A percentile compares a stretch with the other conserved stretches of the same genome.
Evolutionary conservation across 164 flowering plant genomes (phyloP).

Genomic region (Sedum album): DNA sequence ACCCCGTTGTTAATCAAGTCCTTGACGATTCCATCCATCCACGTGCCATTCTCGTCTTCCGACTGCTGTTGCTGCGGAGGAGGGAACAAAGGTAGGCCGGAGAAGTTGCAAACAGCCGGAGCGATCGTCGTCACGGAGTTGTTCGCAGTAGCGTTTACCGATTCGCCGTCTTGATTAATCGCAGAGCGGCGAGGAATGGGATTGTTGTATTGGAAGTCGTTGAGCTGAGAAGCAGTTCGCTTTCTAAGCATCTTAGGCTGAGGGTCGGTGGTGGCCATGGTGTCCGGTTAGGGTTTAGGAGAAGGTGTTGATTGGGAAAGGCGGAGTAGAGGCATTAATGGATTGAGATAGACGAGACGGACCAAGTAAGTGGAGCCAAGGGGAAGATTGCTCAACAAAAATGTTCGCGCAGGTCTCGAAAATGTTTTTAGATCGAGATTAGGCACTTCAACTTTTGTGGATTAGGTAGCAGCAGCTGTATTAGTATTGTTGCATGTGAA

Average conservation of each 20-base stretch:
- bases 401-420: neutral
- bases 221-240: slow-evolving; percentile 1
- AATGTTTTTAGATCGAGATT: too few species aligned
- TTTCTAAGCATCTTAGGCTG: neutral
- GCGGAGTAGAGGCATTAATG: neutral
- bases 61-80: neutral
- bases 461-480: too few species aligned
- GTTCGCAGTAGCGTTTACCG: too few species aligned
- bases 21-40: slow-evolving; percentile 82
- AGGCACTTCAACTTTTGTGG: too few species aligned
- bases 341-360: neutral
- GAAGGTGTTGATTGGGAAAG: neutral
- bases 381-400: slow-evolving; percentile 5
- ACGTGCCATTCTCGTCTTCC: slow-evolving; percentile 11
- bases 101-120: neutral
- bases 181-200: neutral
- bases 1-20: slow-evolving; percentile 64
- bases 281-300: neutral
- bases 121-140: too few species aligned
- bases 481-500: neutral
- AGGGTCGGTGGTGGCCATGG: neutral
- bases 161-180: neutral
- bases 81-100: slow-evolving; percentile 7
- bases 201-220: neutral
- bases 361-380: slow-evolving; percentile 1